Percentiles rank a stretch among this genome's conserved stretches.
These are phyloP conservation scores for Tuctoria greenei DNA, from an alignment of 176 grass and related monocot genomes.

Conservation along the genomic window DNA sequence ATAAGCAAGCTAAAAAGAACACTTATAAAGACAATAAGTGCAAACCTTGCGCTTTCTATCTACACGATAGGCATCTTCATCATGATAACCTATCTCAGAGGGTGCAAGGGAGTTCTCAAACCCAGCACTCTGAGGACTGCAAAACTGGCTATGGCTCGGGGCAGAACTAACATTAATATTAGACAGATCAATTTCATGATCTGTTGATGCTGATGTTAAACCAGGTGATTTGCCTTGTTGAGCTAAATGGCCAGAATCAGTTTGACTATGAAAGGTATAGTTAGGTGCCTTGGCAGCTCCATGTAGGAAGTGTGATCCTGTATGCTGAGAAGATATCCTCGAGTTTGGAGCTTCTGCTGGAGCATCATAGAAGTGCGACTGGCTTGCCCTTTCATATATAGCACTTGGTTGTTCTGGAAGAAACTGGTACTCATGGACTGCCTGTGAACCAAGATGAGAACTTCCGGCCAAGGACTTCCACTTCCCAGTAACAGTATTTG, in stretches of 20 bases:
- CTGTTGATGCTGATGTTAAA: slow-evolving; percentile 41
- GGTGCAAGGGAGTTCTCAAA: slow-evolving; percentile 49
- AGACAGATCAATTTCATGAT: slow-evolving; percentile 52
- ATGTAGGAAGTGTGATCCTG: slow-evolving; percentile 56
- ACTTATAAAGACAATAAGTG: background rate
- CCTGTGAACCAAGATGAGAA: slow-evolving; percentile 58
- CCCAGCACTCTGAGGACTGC: slow-evolving; percentile 46
- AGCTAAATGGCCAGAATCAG: slow-evolving; percentile 57
- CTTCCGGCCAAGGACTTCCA: slow-evolving; percentile 51
- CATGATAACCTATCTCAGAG: slow-evolving; percentile 57
- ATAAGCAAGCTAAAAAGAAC: background rate
- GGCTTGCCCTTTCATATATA: slow-evolving; percentile 59
- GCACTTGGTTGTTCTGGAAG: slow-evolving; percentile 76
- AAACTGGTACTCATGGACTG: slow-evolving; percentile 82
- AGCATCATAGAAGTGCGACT: slow-evolving; percentile 57
- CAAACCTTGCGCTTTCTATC: slow-evolving; percentile 91
- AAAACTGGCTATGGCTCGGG: slow-evolving; percentile 51
- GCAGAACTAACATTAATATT: slow-evolving; percentile 38
- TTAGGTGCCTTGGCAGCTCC: slow-evolving; percentile 49
- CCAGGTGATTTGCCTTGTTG: slow-evolving; percentile 48
- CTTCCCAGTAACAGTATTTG: slow-evolving; percentile 56
- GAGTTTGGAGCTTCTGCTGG: slow-evolving; percentile 43
- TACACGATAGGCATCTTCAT: slow-evolving; percentile 65
- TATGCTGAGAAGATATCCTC: slow-evolving; percentile 48
- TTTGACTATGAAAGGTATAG: slow-evolving; percentile 67